A percentile compares a stretch with the other conserved stretches of the same genome.
Conservation (phyloP, 108 stramenopile species). For the Cyclotella cryptica region DNA sequence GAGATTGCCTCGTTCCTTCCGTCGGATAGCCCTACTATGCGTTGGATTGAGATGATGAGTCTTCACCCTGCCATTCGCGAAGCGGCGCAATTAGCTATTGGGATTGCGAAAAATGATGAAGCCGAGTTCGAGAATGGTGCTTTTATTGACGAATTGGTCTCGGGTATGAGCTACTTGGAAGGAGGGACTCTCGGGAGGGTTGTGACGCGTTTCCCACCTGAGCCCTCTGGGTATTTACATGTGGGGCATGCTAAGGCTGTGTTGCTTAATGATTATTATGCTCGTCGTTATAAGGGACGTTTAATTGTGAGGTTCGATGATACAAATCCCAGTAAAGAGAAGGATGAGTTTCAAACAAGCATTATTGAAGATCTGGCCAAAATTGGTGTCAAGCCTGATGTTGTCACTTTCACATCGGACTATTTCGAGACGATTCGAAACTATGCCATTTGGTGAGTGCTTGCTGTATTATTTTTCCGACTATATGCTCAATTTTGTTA, state of each 20-base stretch:
- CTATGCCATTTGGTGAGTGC: conserved; percentile 68
- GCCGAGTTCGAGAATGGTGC: conserved; percentile 48
- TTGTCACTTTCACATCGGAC: conserved; percentile 95
- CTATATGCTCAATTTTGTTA: neutral
- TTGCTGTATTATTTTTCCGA: neutral
- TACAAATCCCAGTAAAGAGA: conserved; percentile 99
- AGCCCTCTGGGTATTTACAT: conserved; percentile 99
- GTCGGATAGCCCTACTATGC: conserved; percentile 43
- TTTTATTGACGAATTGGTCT: conserved; percentile 63
- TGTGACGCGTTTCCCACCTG: conserved; percentile 97
- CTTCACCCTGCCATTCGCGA: conserved; percentile 71
- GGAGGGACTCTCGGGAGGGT: conserved; percentile 93
- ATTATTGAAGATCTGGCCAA: conserved; percentile 85
- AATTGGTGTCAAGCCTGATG: conserved; percentile 89
- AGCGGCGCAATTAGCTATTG: conserved; percentile 80
- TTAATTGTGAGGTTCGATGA: conserved; percentile 97
- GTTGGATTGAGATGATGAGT: conserved; percentile 84
- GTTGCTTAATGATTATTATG: conserved; percentile 98
- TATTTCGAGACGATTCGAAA: conserved; percentile 88
- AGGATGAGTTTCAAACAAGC: conserved; percentile 95
- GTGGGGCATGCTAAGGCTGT: conserved; percentile 99
- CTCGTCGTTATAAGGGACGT: conserved; percentile 93
- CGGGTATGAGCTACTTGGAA: conserved; percentile 83
- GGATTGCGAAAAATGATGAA: conserved; percentile 68
- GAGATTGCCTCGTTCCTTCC: conserved; percentile 32